phyloP scores from a whole-genome alignment of 768 basidiomycete species.

The Tylopilus felleus region DNA sequence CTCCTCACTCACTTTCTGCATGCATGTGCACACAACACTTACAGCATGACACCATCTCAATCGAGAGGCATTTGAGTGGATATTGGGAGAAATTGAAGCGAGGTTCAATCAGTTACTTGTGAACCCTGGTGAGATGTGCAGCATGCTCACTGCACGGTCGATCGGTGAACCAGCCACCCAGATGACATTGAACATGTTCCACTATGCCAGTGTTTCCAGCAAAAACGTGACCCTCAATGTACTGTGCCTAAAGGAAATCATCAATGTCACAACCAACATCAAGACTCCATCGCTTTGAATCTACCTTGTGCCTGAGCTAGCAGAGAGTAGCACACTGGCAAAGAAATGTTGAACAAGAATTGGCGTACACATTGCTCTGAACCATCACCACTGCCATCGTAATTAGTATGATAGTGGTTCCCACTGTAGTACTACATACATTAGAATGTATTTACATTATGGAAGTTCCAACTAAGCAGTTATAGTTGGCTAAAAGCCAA shows the following conservation, averaged over 20 bases:
- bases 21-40: conserved; percentile 88
- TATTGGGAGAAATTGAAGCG: conserved; percentile 86
- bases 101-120: conserved; percentile 93
- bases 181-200: conserved; percentile 99
- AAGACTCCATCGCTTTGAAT: conserved; percentile 97
- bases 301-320: conserved; percentile 73
- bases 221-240: conserved; percentile 99
- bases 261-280: conserved; percentile 98
- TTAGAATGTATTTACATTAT: too few relatives aligned
- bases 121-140: conserved; percentile 98
- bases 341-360: conserved; percentile 90
- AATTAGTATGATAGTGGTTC: too few relatives aligned
- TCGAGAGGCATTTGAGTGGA: conserved; percentile 96
- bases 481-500: too few relatives aligned
- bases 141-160: conserved; percentile 94
- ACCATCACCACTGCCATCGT: conserved; percentile 94
- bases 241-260: conserved; percentile 97
- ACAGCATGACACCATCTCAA: conserved; percentile 84
- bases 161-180: conserved; percentile 99
- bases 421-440: too few relatives aligned
- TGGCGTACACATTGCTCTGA: conserved; percentile 89
- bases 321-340: conserved; percentile 56
- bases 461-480: too few relatives aligned
- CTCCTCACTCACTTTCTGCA: conserved; percentile 87
- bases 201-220: conserved; percentile 99